A percentile compares a stretch with the other conserved stretches of the same genome.
Evolutionary conservation across 2,329 filamentous ascomycete species (phyloP).

Genomic region (Xylariaceae sp.): DNA sequence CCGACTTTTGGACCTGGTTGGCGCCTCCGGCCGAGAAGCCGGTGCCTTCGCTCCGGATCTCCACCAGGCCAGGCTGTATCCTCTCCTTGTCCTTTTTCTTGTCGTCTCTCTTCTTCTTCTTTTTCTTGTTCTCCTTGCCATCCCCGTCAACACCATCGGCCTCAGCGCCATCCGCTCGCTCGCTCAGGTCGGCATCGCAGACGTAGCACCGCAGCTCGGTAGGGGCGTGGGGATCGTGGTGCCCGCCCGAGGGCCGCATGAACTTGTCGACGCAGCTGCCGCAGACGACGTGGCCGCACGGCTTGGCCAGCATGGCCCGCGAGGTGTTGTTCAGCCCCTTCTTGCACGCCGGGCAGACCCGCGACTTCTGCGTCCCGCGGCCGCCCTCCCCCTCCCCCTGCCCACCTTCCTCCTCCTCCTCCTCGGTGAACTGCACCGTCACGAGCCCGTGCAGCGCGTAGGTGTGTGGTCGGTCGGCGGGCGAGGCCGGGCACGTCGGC

Average conservation of each 20-base stretch:
- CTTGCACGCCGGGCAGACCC: conserved; percentile 77
- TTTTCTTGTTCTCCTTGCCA: conserved; percentile 20
- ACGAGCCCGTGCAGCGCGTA: conserved; percentile 75
- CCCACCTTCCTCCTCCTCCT: conserved; percentile 46
- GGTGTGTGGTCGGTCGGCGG: conserved; percentile 56
- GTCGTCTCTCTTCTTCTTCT: conserved; percentile 35
- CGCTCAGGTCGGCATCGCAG: conserved; percentile 71
- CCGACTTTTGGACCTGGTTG: conserved; percentile 69
- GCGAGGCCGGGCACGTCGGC: conserved; percentile 71
- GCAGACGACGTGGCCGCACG: conserved; percentile 89
- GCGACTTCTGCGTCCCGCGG: conserved; percentile 23
- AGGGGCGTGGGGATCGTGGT: conserved; percentile 45
- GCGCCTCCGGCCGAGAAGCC: conserved; percentile 85
- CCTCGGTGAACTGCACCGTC: conserved; percentile 68
- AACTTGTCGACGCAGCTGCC: conserved; percentile 79
- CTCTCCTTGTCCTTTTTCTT: conserved; percentile 41
- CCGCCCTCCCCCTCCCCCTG: conserved; percentile 26
- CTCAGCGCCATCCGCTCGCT: conserved; percentile 29
- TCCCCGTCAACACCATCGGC: conserved; percentile 32
- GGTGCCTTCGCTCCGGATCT: conserved; percentile 78
- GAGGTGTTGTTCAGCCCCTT: conserved; percentile 76
- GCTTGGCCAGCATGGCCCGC: conserved; percentile 73
- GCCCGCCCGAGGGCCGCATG: conserved; percentile 50
- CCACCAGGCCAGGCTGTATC: conserved; percentile 65
- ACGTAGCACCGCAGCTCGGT: conserved; percentile 66